Evolutionary conservation across 129 eudicot species (phyloP).

Genomic region (Solidago caesia): DNA sequence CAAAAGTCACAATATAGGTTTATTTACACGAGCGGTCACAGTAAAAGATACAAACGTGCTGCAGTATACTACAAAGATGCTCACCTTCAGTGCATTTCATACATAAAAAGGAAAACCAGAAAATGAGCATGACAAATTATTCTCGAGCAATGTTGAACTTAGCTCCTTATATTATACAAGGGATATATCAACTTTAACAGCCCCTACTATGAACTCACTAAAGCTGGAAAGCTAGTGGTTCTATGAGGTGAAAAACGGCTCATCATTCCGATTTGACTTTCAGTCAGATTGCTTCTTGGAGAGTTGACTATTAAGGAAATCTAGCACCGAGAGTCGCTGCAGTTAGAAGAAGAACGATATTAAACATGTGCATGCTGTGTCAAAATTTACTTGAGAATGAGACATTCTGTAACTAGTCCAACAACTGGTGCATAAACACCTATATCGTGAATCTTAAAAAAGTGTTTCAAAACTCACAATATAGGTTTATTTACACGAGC

Average conservation of each 20-base stretch:
- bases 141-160: constrained; percentile 16
- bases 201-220: constrained; percentile 18
- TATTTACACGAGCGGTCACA: constrained; percentile 28
- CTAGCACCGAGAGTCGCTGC: constrained; percentile 88
- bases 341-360: constrained; percentile 21
- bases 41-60: constrained; percentile 1
- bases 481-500: constrained; percentile 30
- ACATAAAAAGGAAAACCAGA: constrained; percentile 9
- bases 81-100: constrained; percentile 2
- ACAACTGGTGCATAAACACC: not conserved
- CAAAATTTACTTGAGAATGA: too few relatives aligned
- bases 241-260: not conserved
- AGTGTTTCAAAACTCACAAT: not conserved
- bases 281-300: constrained; percentile 42
- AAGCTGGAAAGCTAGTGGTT: constrained; percentile 21
- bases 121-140: constrained; percentile 29
- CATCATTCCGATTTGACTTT: constrained; percentile 19
- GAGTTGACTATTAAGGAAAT: constrained; percentile 71
- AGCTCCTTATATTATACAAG: constrained; percentile 4
- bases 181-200: not conserved
- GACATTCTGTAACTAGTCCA: too few relatives aligned
- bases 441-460: constrained; percentile 1
- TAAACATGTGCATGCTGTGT: not conserved
- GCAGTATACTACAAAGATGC: not conserved
- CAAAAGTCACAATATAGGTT: constrained; percentile 8